phyloP scores from a whole-genome alignment of 2,329 filamentous ascomycete genomes.

The Kalmusia sp. region DNA sequence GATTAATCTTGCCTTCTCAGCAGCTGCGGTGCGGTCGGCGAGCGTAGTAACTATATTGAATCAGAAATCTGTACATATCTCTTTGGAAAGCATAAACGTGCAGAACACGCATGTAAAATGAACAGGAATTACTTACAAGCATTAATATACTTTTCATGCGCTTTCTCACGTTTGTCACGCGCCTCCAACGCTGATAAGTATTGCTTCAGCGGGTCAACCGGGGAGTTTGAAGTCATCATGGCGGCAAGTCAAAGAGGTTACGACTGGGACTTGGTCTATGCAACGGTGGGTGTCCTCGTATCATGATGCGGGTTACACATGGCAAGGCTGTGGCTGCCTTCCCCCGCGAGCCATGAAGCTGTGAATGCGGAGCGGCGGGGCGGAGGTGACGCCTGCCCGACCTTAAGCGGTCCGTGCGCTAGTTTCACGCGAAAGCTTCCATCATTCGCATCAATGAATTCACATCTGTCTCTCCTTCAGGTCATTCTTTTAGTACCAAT shows the following conservation, averaged over 20 bases:
- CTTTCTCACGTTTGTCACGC: constrained; percentile 72
- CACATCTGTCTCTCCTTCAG: not conserved
- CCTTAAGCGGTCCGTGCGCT: constrained; percentile 4
- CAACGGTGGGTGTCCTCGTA: constrained; percentile 7
- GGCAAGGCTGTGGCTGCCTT: constrained; percentile 22
- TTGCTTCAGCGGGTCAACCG: constrained; percentile 76
- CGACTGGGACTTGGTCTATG: constrained; percentile 3
- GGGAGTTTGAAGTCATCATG: constrained; percentile 51
- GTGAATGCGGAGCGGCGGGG: constrained; percentile 20
- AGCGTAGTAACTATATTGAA: constrained; percentile 50
- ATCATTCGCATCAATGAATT: too few species aligned
- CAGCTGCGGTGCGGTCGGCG: constrained; percentile 52
- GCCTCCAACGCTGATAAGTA: constrained; percentile 78
- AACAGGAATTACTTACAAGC: constrained; percentile 70
- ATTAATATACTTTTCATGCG: constrained; percentile 73
- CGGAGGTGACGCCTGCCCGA: constrained; percentile 20
- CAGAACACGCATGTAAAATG: too few species aligned
- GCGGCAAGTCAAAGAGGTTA: constrained; percentile 28
- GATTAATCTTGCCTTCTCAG: constrained; percentile 31
- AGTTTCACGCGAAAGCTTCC: constrained; percentile 3
- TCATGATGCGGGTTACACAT: constrained; percentile 27
- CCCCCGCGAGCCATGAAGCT: constrained; percentile 7
- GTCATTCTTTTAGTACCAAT: constrained; percentile 2
- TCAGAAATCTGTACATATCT: constrained; percentile 14
- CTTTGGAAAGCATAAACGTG: not conserved